Percentiles rank a stretch among this genome's conserved stretches.
phyloP scores from a whole-genome alignment of 2,329 filamentous ascomycete genomes.

The Akanthomyces muscarius region DNA sequence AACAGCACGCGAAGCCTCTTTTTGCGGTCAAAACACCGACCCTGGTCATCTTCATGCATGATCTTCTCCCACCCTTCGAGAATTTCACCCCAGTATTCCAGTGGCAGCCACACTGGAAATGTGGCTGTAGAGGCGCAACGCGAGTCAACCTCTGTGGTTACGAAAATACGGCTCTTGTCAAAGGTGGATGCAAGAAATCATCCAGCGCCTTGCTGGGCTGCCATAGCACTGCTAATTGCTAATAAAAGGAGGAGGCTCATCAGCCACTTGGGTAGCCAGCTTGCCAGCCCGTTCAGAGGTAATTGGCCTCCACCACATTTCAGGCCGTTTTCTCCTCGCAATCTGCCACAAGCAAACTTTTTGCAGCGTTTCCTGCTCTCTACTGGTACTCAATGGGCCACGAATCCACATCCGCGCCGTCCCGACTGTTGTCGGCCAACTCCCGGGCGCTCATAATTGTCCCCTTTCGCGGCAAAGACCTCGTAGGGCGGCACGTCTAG shows the following conservation, averaged over 20 bases:
- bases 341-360: background rate
- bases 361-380: background rate
- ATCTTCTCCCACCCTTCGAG: conserved; percentile 1
- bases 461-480: background rate
- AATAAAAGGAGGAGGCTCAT: background rate
- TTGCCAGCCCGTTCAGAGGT: background rate
- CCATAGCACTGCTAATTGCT: background rate
- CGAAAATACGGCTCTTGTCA: background rate
- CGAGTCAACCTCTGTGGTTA: background rate
- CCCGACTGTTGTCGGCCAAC: background rate
- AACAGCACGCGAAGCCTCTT: conserved; percentile 5
- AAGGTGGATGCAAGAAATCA: background rate
- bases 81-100: background rate
- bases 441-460: background rate
- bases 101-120: background rate
- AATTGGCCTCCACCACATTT: background rate
- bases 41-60: conserved; percentile 11
- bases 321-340: background rate
- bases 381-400: background rate
- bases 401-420: background rate
- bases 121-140: background rate
- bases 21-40: background rate
- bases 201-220: background rate
- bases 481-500: background rate
- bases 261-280: background rate